A percentile compares a stretch with the other conserved stretches of the same genome.
phyloP scores from a whole-genome alignment of 2,329 filamentous ascomycete species.

The Pseudogymnoascus sp. region DNA sequence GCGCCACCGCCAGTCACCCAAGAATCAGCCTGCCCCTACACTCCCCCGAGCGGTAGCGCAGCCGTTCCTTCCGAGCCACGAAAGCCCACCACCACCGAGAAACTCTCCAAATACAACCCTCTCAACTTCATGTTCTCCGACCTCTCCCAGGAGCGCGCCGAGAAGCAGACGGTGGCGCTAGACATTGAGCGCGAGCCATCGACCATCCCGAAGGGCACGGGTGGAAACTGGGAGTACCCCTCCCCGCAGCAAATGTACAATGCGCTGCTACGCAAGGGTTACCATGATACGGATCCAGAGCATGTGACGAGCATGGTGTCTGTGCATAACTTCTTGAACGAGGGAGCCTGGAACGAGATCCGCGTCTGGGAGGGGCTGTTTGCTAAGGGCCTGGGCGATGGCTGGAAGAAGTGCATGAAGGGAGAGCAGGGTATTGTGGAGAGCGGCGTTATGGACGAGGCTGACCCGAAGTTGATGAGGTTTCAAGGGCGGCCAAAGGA shows the following conservation, averaged over 20 bases:
- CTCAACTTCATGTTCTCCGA: conserved; percentile 94
- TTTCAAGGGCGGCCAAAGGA: conserved; percentile 89
- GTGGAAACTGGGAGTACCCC: conserved; percentile 91
- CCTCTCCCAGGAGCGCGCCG: conserved; percentile 70
- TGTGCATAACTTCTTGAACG: conserved; percentile 96
- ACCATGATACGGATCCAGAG: conserved; percentile 86
- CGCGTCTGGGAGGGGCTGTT: conserved; percentile 89
- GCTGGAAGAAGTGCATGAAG: conserved; percentile 64
- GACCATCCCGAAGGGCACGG: conserved; percentile 81
- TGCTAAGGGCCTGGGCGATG: conserved; percentile 59
- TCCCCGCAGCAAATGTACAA: conserved; percentile 99
- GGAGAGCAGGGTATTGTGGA: conserved; percentile 58
- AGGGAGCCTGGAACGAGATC: conserved; percentile 95
- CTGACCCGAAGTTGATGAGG: conserved; percentile 65
- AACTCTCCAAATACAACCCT: conserved; percentile 60
- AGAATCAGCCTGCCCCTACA: conserved; percentile 27
- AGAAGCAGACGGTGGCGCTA: conserved; percentile 63
- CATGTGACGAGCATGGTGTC: conserved; percentile 96
- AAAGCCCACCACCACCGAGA: conserved; percentile 34
- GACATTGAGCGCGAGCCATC: conserved; percentile 76
- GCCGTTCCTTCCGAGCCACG: conserved; percentile 22
- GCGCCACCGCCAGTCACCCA: conserved; percentile 25
- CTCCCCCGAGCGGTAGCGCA: conserved; percentile 21
- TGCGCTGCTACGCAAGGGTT: conserved; percentile 88
- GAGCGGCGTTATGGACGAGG: conserved; percentile 35